phyloP scores from a whole-genome alignment of 345 rosid genomes.

The Syzygium aqueum region DNA sequence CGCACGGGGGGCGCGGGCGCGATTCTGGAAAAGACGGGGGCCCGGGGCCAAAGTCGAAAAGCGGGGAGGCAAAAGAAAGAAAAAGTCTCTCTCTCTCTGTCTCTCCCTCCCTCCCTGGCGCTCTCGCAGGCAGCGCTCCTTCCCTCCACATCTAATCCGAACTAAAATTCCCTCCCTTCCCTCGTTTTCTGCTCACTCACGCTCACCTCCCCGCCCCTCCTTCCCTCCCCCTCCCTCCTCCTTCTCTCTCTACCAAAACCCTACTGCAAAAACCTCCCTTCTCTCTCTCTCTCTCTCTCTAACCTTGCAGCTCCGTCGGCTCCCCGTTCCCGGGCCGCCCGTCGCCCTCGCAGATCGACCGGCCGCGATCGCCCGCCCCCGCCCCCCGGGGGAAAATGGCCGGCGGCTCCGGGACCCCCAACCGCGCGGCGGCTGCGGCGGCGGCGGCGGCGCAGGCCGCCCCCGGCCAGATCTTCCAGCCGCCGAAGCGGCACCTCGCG shows the following conservation, averaged over 20 bases:
- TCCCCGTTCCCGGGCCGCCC: neutral
- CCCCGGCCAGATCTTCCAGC: slow-evolving; percentile 49
- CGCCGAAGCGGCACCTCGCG: slow-evolving; percentile 60
- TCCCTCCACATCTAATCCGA: slow-evolving; percentile 78
- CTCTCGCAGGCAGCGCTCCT: neutral
- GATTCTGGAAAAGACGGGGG: neutral
- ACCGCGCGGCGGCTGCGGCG: neutral
- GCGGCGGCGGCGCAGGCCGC: slow-evolving; percentile 19
- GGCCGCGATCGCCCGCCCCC: slow-evolving; percentile 17
- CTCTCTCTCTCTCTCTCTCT: neutral
- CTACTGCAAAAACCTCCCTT: slow-evolving; percentile 7
- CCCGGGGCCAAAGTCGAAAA: neutral
- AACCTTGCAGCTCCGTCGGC: neutral
- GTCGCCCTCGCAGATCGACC: neutral
- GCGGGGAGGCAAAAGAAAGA: neutral
- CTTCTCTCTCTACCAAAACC: neutral
- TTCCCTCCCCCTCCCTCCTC: slow-evolving; percentile 9
- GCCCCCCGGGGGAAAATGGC: slow-evolving; percentile 4
- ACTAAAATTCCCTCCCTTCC: slow-evolving; percentile 57
- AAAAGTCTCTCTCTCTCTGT: neutral
- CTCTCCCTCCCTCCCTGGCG: neutral
- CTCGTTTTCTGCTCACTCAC: slow-evolving; percentile 43
- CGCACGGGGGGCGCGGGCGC: too few relatives aligned
- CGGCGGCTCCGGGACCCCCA: slow-evolving; percentile 40
- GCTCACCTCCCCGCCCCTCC: slow-evolving; percentile 6